Evolutionary conservation across 495 filamentous ascomycete genomes (phyloP), one percentile per base, ranked within the genome.

Genomic region (Arthonia radiata): DNA sequence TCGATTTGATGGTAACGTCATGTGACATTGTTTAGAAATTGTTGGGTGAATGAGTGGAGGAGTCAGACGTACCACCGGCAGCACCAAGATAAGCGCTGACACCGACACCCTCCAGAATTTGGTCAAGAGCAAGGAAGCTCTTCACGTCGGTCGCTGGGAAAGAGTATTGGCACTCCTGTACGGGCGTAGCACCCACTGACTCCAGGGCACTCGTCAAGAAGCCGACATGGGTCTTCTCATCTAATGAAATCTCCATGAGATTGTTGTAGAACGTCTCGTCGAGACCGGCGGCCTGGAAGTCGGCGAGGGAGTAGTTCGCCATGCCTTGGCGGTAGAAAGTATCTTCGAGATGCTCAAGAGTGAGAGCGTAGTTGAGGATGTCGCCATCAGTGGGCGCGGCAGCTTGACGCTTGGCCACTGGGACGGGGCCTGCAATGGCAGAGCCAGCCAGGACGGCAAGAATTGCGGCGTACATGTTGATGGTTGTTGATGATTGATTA

Each of bases 51-150:
- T n/a, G n/a, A n/a, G n/a, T n/a, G n/a, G n/a, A n/a, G n/a, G n/a
- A n/a, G n/a, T n/a, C n/a, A n/a, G n/a, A n/a, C n/a, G n/a, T n/a
- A n/a, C n/a, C n/a, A n/a, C n/a, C n/a, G n/a, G n/a, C n/a, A n/a
- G n/a, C n/a, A n/a, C n/a, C n/a, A n/a, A n/a, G n/a, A n/a, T n/a
- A n/a, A n/a, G 61, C 60, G 26, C 47, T 55, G 18, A 61, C 56
- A 21, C 60, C 58, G 26, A 66, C 54, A 34, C 58, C 59, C 36
- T 73, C 67, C 13, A 73, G 44, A 24, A 71, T 40, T 17, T 40
- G 52, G 15, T 56, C 56, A 3, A 57, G 52, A 4, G 48, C 48
- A 16, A 69, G 37, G 46, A 70, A 69, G 11, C 33, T 37, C 4
- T 46, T 40, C n/a, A 50, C 47, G 19, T 50, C 48, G 3, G 50